A percentile compares a stretch with the other conserved stretches of the same genome.
These are phyloP conservation scores for Scleroderma citrinum DNA, from an alignment of 768 basidiomycete genomes.

Conservation along the genomic window DNA sequence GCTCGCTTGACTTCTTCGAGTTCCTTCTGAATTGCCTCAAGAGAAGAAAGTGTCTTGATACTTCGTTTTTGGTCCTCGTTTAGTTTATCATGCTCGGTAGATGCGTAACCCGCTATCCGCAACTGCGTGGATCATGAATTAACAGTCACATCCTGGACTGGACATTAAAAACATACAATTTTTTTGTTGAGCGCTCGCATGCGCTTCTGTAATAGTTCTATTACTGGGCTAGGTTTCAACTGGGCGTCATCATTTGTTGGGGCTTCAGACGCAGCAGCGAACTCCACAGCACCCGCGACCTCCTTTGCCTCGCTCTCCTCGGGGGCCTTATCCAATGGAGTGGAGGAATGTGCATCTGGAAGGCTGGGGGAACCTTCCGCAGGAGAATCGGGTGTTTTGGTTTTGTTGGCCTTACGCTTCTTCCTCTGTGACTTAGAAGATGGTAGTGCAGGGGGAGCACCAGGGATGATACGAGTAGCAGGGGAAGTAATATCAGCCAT, in stretches of 20 bases:
- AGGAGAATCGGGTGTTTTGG: constrained; percentile 42
- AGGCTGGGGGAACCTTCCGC: constrained; percentile 33
- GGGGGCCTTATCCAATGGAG: constrained; percentile 46
- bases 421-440: constrained; percentile 58
- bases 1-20: constrained; percentile 78
- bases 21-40: constrained; percentile 79
- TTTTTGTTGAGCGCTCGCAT: constrained; percentile 77
- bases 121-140: constrained; percentile 38
- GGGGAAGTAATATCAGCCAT: constrained; percentile 33
- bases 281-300: constrained; percentile 41
- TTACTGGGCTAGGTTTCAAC: constrained; percentile 59
- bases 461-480: constrained; percentile 60
- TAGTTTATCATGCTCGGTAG: constrained; percentile 62
- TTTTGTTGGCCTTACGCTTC: constrained; percentile 59
- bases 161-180: constrained; percentile 50
- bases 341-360: constrained; percentile 41
- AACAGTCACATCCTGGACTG: constrained; percentile 3
- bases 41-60: constrained; percentile 62
- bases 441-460: constrained; percentile 61
- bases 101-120: constrained; percentile 66
- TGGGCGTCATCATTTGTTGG: constrained; percentile 38
- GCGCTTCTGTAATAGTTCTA: constrained; percentile 76
- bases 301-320: constrained; percentile 43
- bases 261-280: constrained; percentile 36
- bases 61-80: constrained; percentile 84